Percentiles rank a stretch among this genome's conserved stretches.
Conservation (phyloP, 768 basidiomycete species). For the Termitomyces sp. region DNA sequence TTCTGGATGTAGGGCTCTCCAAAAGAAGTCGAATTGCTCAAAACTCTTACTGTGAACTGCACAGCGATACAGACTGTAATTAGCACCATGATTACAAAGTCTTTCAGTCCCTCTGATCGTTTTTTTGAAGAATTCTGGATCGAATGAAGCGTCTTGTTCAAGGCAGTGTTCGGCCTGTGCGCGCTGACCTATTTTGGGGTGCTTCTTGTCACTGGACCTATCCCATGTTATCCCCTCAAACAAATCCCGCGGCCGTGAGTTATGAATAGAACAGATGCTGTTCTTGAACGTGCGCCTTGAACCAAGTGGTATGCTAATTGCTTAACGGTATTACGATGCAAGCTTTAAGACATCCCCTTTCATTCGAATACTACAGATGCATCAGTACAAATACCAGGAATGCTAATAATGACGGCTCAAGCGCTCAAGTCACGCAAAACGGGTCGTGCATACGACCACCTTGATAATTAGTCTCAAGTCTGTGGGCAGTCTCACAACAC, state of each 20-base stretch:
- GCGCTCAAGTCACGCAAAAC: background rate
- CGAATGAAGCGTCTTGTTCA: background rate
- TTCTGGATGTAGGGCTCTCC: background rate
- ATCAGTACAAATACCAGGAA: background rate
- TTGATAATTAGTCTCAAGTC: too few species aligned
- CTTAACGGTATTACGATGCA: background rate
- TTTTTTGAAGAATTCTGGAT: background rate
- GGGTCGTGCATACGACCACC: background rate
- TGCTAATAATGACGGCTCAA: background rate
- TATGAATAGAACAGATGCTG: background rate
- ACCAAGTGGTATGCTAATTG: background rate
- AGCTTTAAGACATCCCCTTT: background rate
- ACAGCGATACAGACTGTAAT: background rate
- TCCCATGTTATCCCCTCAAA: background rate
- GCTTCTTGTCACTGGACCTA: background rate
- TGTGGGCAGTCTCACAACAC: too few species aligned
- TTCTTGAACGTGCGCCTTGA: background rate
- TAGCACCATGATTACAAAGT: background rate
- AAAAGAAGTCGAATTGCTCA: background rate
- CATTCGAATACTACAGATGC: background rate
- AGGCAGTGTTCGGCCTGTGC: background rate
- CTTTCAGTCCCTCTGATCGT: background rate
- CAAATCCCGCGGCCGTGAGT: background rate
- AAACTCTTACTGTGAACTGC: background rate
- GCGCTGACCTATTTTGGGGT: background rate